Percentiles rank a stretch among this genome's conserved stretches.
Conservation (phyloP, 2,329 filamentous ascomycete species). For the Monosporascus ibericus region DNA sequence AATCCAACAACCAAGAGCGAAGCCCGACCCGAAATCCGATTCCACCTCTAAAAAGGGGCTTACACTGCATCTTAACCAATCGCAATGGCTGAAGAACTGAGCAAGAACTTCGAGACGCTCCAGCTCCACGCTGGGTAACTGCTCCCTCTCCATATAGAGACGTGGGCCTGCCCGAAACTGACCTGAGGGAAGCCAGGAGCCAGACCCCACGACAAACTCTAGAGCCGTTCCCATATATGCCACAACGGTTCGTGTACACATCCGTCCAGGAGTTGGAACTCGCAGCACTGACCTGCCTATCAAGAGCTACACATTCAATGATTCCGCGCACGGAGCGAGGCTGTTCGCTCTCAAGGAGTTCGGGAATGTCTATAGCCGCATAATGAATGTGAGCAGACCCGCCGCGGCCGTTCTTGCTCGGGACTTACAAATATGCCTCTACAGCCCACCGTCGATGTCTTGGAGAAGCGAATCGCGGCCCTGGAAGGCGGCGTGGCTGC, state of each 20-base stretch:
- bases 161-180: constrained; percentile 1
- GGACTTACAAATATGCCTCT: not conserved
- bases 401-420: not conserved
- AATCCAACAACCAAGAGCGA: too few species aligned
- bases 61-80: not conserved
- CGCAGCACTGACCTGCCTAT: constrained; percentile 7
- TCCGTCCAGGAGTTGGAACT: not conserved
- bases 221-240: constrained; percentile 95
- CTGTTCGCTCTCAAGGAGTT: constrained; percentile 96
- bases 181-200: constrained; percentile 55
- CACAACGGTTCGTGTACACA: constrained; percentile 52
- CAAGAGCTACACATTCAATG: constrained; percentile 87
- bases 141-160: constrained; percentile 4
- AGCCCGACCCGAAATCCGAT: too few species aligned
- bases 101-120: constrained; percentile 72
- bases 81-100: constrained; percentile 39
- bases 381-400: constrained; percentile 69
- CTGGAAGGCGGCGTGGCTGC: constrained; percentile 88
- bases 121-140: constrained; percentile 78
- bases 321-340: constrained; percentile 89
- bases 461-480: constrained; percentile 94
- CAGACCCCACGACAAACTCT: constrained; percentile 76
- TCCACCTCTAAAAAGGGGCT: too few species aligned
- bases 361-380: constrained; percentile 95
- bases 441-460: constrained; percentile 86